These are phyloP conservation scores for Dictyostelium intermedium DNA, from an alignment of 78 protist species.

Conservation along the genomic window DNA sequence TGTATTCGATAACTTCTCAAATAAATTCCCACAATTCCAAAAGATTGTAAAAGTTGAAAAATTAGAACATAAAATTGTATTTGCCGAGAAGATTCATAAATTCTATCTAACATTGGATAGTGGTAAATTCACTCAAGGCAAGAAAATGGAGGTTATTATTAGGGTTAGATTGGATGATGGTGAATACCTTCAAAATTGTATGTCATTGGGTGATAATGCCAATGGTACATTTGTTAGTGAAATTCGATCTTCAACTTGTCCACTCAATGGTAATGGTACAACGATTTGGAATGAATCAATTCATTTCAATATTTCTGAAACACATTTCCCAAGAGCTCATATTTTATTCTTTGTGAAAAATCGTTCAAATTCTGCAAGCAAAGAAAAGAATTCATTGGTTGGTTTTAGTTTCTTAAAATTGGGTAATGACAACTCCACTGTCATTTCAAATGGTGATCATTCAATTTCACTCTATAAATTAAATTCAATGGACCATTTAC, in stretches of 20 bases:
- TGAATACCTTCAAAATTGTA: constrained; percentile 28
- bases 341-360: constrained; percentile 12
- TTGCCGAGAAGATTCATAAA: constrained; percentile 11
- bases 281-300: constrained; percentile 55
- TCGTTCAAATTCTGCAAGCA: background rate
- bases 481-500: background rate
- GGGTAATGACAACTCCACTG: background rate
- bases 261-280: background rate
- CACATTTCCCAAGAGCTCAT: constrained; percentile 4
- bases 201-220: constrained; percentile 13
- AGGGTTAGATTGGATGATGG: constrained; percentile 47
- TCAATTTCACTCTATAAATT: constrained; percentile 4
- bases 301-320: constrained; percentile 19
- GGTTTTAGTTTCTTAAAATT: constrained; percentile 31
- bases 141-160: constrained; percentile 32
- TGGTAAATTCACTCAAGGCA: constrained; percentile 60
- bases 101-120: constrained; percentile 40
- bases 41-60: constrained; percentile 4
- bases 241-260: constrained; percentile 10
- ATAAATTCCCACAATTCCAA: background rate
- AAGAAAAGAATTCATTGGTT: constrained; percentile 20
- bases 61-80: constrained; percentile 41
- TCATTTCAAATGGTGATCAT: constrained; percentile 35
- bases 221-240: constrained; percentile 12
- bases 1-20: background rate